phyloP scores from a whole-genome alignment of 1,284 basidiomycete genomes.

The Spongispora temasekensis region DNA sequence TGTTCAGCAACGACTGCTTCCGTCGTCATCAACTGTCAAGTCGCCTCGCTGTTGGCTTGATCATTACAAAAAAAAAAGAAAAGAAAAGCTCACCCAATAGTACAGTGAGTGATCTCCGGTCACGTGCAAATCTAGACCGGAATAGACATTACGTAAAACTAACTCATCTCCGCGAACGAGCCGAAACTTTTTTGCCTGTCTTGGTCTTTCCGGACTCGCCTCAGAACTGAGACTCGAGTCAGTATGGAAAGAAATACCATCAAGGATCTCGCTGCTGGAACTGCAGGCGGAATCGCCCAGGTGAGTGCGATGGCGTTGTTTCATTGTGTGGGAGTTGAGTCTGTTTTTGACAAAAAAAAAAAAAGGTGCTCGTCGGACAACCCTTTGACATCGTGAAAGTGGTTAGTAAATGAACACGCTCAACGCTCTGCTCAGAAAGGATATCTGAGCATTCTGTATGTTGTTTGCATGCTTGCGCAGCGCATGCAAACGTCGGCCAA shows the following conservation, averaged over 20 bases:
- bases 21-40: slow-evolving; percentile 19
- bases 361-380: slow-evolving; percentile 86
- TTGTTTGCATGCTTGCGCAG: slow-evolving; percentile 27
- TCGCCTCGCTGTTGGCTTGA: too few species aligned
- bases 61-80: too few species aligned
- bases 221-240: too few species aligned
- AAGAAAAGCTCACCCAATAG: slow-evolving; percentile 15
- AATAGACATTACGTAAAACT: too few species aligned
- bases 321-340: too few species aligned
- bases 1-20: slow-evolving; percentile 10
- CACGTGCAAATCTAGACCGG: too few species aligned
- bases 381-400: slow-evolving; percentile 98
- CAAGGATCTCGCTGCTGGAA: slow-evolving; percentile 86
- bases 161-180: too few species aligned
- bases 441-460: background rate
- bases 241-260: slow-evolving; percentile 50
- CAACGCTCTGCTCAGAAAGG: background rate
- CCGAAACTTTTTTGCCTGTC: too few species aligned
- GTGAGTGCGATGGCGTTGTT: slow-evolving; percentile 40
- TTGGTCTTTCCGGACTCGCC: slow-evolving; percentile 8
- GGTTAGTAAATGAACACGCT: slow-evolving; percentile 49
- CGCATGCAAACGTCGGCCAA: slow-evolving; percentile 94
- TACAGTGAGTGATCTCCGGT: too few species aligned
- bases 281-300: slow-evolving; percentile 87
- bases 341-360: too few species aligned